Conservation (phyloP, 495 filamentous ascomycete genomes). For the Neurospora cerealis region DNA sequence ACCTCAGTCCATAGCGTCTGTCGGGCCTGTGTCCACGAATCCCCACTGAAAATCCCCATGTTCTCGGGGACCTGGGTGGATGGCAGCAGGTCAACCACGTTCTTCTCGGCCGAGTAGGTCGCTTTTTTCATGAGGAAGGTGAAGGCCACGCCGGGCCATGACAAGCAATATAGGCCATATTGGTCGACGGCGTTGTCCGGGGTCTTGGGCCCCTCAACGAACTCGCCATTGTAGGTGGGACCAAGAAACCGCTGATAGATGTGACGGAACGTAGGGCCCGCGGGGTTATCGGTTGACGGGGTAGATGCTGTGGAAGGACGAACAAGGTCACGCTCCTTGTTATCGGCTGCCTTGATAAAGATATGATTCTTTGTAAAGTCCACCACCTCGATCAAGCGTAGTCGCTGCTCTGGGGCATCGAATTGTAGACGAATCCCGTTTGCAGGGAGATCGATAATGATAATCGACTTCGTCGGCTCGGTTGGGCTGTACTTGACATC, state of each 20-base stretch:
- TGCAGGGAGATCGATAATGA: constrained; percentile 61
- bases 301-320: constrained; percentile 42
- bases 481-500: constrained; percentile 64
- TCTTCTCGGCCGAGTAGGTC: constrained; percentile 70
- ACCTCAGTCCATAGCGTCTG: constrained; percentile 62
- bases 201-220: constrained; percentile 37
- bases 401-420: constrained; percentile 83
- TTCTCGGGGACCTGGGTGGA: constrained; percentile 62
- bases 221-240: constrained; percentile 87
- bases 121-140: constrained; percentile 70
- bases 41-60: constrained; percentile 81
- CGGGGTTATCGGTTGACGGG: constrained; percentile 25
- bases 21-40: constrained; percentile 79
- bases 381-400: constrained; percentile 80
- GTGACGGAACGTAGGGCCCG: constrained; percentile 77
- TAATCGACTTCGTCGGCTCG: constrained; percentile 60
- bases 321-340: constrained; percentile 67
- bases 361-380: constrained; percentile 84
- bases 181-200: constrained; percentile 1
- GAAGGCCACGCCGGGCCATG: constrained; percentile 90
- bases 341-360: constrained; percentile 67
- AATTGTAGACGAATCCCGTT: constrained; percentile 89
- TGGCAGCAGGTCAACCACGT: constrained; percentile 78
- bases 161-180: constrained; percentile 64
- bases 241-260: constrained; percentile 88